Evolutionary conservation across 371 early-diverging fungal genomes (phyloP).

Genomic region (Mucor sp.): DNA sequence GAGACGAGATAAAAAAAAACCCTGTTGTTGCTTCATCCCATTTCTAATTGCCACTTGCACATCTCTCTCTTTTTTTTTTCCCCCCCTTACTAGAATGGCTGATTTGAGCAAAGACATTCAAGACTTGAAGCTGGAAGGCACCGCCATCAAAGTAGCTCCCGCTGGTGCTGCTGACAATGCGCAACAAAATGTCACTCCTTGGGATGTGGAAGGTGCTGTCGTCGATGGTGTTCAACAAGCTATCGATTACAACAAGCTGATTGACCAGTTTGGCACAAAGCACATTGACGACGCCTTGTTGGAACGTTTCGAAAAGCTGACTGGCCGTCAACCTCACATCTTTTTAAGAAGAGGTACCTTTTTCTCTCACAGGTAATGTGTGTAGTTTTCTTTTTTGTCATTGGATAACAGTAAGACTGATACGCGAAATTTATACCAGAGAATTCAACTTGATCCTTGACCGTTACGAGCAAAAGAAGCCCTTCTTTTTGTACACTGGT

Average conservation of each 20-base stretch:
- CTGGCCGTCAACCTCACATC: conserved; percentile 85
- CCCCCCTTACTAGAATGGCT: conserved; percentile 5
- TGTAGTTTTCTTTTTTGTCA: no score
- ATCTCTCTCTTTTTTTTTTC: neutral
- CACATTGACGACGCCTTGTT: conserved; percentile 79
- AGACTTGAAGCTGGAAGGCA: conserved; percentile 14
- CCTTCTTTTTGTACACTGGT: conserved; percentile 99
- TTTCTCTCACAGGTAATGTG: conserved; percentile 97
- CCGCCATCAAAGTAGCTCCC: conserved; percentile 6
- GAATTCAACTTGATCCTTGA: conserved; percentile 92
- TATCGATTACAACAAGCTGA: conserved; percentile 96
- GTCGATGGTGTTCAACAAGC: conserved; percentile 85
- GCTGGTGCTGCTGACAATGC: conserved; percentile 12
- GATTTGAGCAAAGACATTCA: conserved; percentile 12
- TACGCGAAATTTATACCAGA: conserved; percentile 43
- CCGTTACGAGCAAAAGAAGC: conserved; percentile 90
- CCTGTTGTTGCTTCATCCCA: neutral
- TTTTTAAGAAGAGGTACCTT: conserved; percentile 94
- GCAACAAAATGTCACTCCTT: conserved; percentile 89
- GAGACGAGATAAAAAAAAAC: neutral
- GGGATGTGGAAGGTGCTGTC: conserved; percentile 95
- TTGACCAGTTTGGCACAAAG: conserved; percentile 95
- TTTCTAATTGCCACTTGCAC: neutral
- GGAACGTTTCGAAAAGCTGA: conserved; percentile 82
- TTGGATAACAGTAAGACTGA: neutral